phyloP scores from a whole-genome alignment of 2,329 filamentous ascomycete species.

The Esteya vermicola region DNA sequence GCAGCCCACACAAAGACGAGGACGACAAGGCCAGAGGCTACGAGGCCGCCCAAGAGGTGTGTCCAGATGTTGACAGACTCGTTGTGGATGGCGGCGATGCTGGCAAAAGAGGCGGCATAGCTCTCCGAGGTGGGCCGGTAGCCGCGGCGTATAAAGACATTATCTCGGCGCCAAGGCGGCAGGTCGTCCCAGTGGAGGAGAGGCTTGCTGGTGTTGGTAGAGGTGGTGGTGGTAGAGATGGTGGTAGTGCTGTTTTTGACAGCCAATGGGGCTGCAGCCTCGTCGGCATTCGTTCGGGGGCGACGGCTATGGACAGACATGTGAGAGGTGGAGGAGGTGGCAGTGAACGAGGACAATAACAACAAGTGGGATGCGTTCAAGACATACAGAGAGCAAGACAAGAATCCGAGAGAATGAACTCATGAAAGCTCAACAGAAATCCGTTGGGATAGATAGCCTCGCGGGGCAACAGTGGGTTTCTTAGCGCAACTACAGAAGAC shows the following conservation, averaged over 20 bases:
- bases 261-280: too few species aligned
- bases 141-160: conserved; percentile 37
- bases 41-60: conserved; percentile 24
- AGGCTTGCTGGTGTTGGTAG: too few species aligned
- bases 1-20: too few species aligned
- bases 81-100: conserved; percentile 42
- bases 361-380: too few species aligned
- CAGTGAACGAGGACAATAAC: too few species aligned
- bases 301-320: too few species aligned
- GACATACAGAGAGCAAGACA: too few species aligned
- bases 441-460: too few species aligned
- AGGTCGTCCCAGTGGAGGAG: conserved; percentile 45
- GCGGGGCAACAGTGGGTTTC: not conserved
- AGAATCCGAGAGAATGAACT: not conserved
- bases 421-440: not conserved
- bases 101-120: conserved; percentile 28
- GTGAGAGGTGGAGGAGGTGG: too few species aligned
- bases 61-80: conserved; percentile 51
- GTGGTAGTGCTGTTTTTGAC: too few species aligned
- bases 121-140: conserved; percentile 38
- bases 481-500: conserved; percentile 23
- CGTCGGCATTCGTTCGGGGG: too few species aligned
- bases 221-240: too few species aligned
- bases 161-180: conserved; percentile 45
- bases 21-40: not conserved